Evolutionary conservation across 2,329 filamentous ascomycete genomes (phyloP), one percentile per base, ranked within the genome.

Genomic region (Karstenula rhodostoma): DNA sequence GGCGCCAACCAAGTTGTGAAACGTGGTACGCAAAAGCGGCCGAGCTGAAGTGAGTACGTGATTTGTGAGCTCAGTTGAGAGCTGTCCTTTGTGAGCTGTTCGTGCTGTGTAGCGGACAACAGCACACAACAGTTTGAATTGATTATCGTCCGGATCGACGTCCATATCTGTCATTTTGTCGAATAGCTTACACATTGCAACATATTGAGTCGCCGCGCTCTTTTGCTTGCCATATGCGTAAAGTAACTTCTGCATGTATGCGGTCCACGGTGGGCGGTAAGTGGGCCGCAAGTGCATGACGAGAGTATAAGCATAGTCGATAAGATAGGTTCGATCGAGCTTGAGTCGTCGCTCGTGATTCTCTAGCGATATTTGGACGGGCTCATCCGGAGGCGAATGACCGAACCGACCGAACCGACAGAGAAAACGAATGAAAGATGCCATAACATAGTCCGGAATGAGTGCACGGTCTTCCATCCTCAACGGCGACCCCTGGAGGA

Each of bases 71-170:
- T 64, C 57, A 9, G 32, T n/a, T 3, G 63, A 37, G 4, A 63
- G 55, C 3, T 46, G 44, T 7, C 58, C 58, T 56, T 59, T 55
- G n/a, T 68, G 48, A 7, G 67, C 65, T 19, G 65, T 49, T 32
- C 73, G 67, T 17, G 70, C 70, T n/a, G 74, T 68, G 43, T 75
- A 72, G 40, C 73, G 68, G 1, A 68, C 67, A 7, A 70, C 70
- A 9, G 62, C 67, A 62, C 79, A 82, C 13, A 78, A 54, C 9
- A 71, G 59, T n/a, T 61, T 63, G 43, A 77, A 75, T 19, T 67
- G 62, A 4, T 68, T 62, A 2, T 70, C 70, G 51, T 80, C 77
- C 3, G 76, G 54, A 23, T 77, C 73, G n/a, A 80, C 57, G 32
- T 72, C 67, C 1, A 65, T 63, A 12, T 70, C 57, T 17, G 69